Percentiles rank a stretch among this genome's conserved stretches.
Evolutionary conservation across 495 filamentous ascomycete species (phyloP).

Genomic region (Neurospora sp.): DNA sequence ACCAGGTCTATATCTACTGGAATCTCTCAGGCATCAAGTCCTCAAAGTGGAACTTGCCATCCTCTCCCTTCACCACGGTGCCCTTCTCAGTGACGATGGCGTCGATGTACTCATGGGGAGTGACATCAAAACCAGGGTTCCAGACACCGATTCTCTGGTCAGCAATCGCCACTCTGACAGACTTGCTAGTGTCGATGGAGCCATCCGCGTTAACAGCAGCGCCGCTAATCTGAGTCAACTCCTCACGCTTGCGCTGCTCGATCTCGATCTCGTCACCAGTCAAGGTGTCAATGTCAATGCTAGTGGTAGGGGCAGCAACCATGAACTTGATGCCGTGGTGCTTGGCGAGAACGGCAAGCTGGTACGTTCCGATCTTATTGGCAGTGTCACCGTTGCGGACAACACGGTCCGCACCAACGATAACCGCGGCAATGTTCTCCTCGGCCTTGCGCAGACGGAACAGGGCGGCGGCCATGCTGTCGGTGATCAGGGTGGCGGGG

Average conservation of each 20-base stretch:
- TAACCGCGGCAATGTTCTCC: constrained; percentile 64
- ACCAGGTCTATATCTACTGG: not conserved
- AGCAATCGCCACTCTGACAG: constrained; percentile 69
- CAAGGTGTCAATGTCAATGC: constrained; percentile 74
- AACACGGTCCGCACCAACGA: constrained; percentile 92
- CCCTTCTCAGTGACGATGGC: constrained; percentile 90
- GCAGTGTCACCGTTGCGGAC: constrained; percentile 95
- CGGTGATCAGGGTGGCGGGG: constrained; percentile 86
- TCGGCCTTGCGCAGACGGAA: constrained; percentile 48
- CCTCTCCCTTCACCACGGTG: constrained; percentile 64
- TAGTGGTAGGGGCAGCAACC: constrained; percentile 89
- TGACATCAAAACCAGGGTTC: constrained; percentile 97
- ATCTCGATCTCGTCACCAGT: constrained; percentile 73
- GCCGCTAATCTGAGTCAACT: constrained; percentile 74
- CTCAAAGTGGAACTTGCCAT: constrained; percentile 66
- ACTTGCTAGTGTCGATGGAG: constrained; percentile 38
- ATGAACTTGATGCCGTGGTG: constrained; percentile 88
- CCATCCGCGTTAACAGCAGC: constrained; percentile 44
- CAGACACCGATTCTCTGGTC: constrained; percentile 75
- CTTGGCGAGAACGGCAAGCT: constrained; percentile 73
- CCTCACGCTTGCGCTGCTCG: constrained; percentile 68
- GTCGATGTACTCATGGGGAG: constrained; percentile 77
- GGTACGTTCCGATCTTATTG: constrained; percentile 98
- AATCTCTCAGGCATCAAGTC: constrained; percentile 40
- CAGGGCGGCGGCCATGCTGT: constrained; percentile 89